Conservation (phyloP, 176 grass and related monocot genomes). For the Oryza rufipogon region DNA sequence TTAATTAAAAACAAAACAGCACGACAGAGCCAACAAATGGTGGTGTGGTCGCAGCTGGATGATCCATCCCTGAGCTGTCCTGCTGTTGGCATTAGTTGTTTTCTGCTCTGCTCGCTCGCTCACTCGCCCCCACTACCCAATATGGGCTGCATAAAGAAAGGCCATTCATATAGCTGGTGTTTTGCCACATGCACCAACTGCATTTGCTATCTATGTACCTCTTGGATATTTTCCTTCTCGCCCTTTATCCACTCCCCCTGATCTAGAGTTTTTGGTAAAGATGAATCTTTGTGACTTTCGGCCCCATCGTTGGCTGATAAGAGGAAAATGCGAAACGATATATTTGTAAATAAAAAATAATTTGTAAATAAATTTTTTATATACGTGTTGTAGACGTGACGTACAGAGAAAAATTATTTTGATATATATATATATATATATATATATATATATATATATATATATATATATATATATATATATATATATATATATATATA, state of each 20-base stretch:
- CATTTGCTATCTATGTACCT: background rate
- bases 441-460: too few relatives aligned
- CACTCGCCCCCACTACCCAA: constrained; percentile 40
- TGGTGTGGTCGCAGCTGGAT: constrained; percentile 55
- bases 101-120: constrained; percentile 26
- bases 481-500: too few relatives aligned
- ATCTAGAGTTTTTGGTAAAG: background rate
- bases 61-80: constrained; percentile 49
- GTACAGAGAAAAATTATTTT: too few relatives aligned
- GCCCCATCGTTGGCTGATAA: too few relatives aligned
- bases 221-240: background rate
- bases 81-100: constrained; percentile 49
- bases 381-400: background rate
- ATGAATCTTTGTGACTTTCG: background rate
- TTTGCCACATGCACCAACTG: background rate
- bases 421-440: too few relatives aligned
- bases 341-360: too few relatives aligned
- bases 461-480: too few relatives aligned
- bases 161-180: background rate
- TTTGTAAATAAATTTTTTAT: too few relatives aligned
- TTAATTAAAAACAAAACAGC: constrained; percentile 25
- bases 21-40: constrained; percentile 34
- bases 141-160: constrained; percentile 18
- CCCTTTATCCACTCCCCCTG: background rate
- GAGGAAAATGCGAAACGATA: too few relatives aligned